Percentiles rank a stretch among this genome's conserved stretches.
phyloP scores from a whole-genome alignment of 2,329 filamentous ascomycete genomes.

The Stachybotrys echinatus region DNA sequence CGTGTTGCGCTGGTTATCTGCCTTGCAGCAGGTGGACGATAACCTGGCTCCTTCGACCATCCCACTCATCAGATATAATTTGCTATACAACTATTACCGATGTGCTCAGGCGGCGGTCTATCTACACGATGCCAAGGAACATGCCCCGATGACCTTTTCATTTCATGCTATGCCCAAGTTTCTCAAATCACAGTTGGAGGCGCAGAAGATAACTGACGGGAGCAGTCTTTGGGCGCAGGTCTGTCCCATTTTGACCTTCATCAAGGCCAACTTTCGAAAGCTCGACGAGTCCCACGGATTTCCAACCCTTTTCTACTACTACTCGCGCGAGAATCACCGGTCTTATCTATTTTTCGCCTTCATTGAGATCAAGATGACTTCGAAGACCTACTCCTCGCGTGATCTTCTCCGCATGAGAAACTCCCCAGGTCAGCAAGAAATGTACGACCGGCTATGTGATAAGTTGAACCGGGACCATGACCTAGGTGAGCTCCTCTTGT shows the following conservation, averaged over 20 bases:
- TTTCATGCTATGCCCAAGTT: slow-evolving; percentile 15
- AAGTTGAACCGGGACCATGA: slow-evolving; percentile 33
- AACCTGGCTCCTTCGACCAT: slow-evolving; percentile 23
- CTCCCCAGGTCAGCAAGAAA: slow-evolving; percentile 14
- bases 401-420: slow-evolving; percentile 36
- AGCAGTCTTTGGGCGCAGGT: slow-evolving; percentile 20
- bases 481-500: slow-evolving; percentile 27
- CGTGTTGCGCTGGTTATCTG: slow-evolving; percentile 25
- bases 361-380: slow-evolving; percentile 33
- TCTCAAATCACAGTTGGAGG: slow-evolving; percentile 17
- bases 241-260: slow-evolving; percentile 27
- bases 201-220: slow-evolving; percentile 24
- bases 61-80: slow-evolving; percentile 23
- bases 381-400: slow-evolving; percentile 34
- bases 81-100: slow-evolving; percentile 22
- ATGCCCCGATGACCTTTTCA: slow-evolving; percentile 10
- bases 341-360: slow-evolving; percentile 36
- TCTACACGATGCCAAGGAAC: slow-evolving; percentile 18
- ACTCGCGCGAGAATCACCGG: slow-evolving; percentile 25
- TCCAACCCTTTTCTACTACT: slow-evolving; percentile 35
- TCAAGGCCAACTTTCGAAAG: slow-evolving; percentile 17
- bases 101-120: slow-evolving; percentile 22
- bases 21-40: slow-evolving; percentile 31
- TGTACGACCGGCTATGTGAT: slow-evolving; percentile 21
- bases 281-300: slow-evolving; percentile 15